phyloP scores from a whole-genome alignment of 768 basidiomycete species.

The Mycena chlorophos region DNA sequence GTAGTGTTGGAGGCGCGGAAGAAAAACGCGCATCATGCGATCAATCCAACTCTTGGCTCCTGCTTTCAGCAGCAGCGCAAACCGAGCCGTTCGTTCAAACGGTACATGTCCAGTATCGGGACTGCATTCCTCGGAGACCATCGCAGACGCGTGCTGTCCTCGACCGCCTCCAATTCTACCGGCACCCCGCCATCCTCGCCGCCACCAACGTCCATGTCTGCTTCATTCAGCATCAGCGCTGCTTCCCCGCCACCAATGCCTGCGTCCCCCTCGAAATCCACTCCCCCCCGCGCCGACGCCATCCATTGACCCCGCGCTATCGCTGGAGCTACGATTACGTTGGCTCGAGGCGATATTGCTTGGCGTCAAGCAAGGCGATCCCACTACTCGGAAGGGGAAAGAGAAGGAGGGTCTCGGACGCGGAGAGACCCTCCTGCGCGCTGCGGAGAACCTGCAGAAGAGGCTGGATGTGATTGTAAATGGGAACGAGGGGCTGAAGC shows the following conservation, averaged over 20 bases:
- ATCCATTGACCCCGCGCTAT: constrained; percentile 62
- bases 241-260: constrained; percentile 32
- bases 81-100: not conserved
- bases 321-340: constrained; percentile 72
- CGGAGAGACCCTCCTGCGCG: constrained; percentile 56
- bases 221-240: constrained; percentile 1
- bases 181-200: constrained; percentile 42
- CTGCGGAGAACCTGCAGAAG: constrained; percentile 61
- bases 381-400: constrained; percentile 35
- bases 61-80: too few relatives aligned
- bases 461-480: constrained; percentile 59
- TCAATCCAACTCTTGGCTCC: not conserved
- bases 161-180: constrained; percentile 49
- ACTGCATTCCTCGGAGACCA: constrained; percentile 83
- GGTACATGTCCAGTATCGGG: constrained; percentile 57
- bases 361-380: constrained; percentile 54
- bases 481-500: constrained; percentile 67
- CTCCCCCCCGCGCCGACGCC: constrained; percentile 21
- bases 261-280: constrained; percentile 20
- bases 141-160: constrained; percentile 62
- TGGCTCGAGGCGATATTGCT: constrained; percentile 80
- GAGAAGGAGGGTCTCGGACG: constrained; percentile 46
- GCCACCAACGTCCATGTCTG: constrained; percentile 37
- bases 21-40: constrained; percentile 1
- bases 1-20: not conserved